These are phyloP conservation scores for Colletotrichum scovillei DNA, from an alignment of 2,329 filamentous ascomycete genomes.

Conservation along the genomic window DNA sequence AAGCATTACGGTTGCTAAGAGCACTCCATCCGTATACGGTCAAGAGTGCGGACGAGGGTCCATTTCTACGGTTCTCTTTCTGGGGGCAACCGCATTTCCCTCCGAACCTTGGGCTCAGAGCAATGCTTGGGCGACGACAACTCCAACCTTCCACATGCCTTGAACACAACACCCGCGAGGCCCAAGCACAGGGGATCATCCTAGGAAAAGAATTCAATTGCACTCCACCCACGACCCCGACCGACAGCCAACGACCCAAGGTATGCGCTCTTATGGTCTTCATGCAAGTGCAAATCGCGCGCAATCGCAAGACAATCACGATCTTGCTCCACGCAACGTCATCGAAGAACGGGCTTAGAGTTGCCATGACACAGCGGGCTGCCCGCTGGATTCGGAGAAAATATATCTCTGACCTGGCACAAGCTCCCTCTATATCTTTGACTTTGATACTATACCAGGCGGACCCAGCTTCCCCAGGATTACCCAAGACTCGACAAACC, in stretches of 20 bases:
- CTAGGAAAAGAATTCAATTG: slow-evolving; percentile 13
- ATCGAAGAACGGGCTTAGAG: slow-evolving; percentile 7
- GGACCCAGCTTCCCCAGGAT: slow-evolving; percentile 16
- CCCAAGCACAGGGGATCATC: slow-evolving; percentile 27
- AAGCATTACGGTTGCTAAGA: slow-evolving; percentile 4
- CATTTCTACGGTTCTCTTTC: slow-evolving; percentile 11
- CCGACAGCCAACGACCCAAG: background rate
- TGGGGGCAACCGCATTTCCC: slow-evolving; percentile 20
- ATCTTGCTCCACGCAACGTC: slow-evolving; percentile 19
- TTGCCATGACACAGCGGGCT: slow-evolving; percentile 17
- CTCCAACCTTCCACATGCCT: slow-evolving; percentile 17
- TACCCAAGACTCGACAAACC: background rate
- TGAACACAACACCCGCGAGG: slow-evolving; percentile 1
- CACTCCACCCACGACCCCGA: slow-evolving; percentile 13
- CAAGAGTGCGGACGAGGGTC: slow-evolving; percentile 28
- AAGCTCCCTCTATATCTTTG: slow-evolving; percentile 3
- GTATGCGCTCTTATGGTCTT: background rate
- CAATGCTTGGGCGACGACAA: slow-evolving; percentile 14
- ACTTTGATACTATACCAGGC: background rate
- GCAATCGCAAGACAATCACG: slow-evolving; percentile 14
- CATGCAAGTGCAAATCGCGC: slow-evolving; percentile 17
- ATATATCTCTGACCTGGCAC: slow-evolving; percentile 26
- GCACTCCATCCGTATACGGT: slow-evolving; percentile 5
- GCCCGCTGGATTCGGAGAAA: slow-evolving; percentile 13
- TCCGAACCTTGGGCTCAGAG: slow-evolving; percentile 16